Evolutionary conservation across 1,139 yeast genomes (phyloP).

Genomic region (Geotrichum histeridarum): DNA sequence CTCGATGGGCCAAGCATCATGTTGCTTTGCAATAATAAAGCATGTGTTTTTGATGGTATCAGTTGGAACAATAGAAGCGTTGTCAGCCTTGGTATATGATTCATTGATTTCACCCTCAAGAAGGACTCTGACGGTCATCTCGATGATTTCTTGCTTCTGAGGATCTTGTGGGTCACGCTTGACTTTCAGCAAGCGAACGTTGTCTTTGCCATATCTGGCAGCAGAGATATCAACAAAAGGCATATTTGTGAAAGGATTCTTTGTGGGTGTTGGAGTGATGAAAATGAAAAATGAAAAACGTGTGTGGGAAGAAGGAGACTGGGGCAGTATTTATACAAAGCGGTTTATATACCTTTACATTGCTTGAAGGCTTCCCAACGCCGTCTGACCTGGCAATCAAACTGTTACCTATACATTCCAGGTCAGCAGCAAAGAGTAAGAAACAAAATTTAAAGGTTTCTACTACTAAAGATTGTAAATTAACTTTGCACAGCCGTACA

Average conservation of each 20-base stretch:
- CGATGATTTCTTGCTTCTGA: constrained; percentile 69
- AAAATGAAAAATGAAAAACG: neutral
- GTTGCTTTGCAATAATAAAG: constrained; percentile 70
- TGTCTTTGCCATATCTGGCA: constrained; percentile 74
- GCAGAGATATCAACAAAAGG: constrained; percentile 1
- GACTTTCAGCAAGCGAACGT: constrained; percentile 85
- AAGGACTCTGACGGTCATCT: constrained; percentile 72
- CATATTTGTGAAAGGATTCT: neutral
- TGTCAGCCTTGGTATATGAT: constrained; percentile 83
- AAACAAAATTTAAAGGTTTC: too few species aligned
- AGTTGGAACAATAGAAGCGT: constrained; percentile 83
- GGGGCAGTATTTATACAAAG: too few species aligned
- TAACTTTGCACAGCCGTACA: too few species aligned
- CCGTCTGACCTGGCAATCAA: too few species aligned
- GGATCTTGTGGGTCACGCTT: constrained; percentile 69
- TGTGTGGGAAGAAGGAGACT: neutral
- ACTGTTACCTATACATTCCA: too few species aligned
- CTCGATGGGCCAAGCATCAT: constrained; percentile 81
- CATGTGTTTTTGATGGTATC: constrained; percentile 91
- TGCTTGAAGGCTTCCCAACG: too few species aligned
- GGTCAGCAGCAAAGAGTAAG: too few species aligned
- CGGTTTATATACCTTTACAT: too few species aligned
- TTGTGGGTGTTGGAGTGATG: neutral
- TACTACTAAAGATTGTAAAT: too few species aligned
- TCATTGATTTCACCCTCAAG: constrained; percentile 72